Base-by-base conservation (phyloP, 164 flowering plant species). In the Tetracentron sinense region DNA sequence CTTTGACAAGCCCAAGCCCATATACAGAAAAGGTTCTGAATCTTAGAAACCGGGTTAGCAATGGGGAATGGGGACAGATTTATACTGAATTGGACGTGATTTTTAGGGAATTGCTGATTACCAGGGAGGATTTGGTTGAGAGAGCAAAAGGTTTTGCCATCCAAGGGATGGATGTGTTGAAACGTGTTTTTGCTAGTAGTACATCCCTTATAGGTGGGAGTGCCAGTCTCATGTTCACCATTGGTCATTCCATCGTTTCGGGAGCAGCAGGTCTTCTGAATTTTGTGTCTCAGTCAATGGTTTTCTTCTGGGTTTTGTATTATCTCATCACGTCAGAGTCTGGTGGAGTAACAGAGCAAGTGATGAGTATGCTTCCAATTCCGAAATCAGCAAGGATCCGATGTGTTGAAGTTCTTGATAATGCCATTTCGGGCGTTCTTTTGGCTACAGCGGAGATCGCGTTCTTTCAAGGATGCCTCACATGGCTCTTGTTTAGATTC, bases 311-410 rank as follows among this genome's bases (percentile, higher is more conserved):
- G 97, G 85, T 92, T 61, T 65, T 92, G 65, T 91, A 89, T 62
- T 86, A 80, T 71, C 84, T 95, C 10, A 92, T 95, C 60, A 89
- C 99, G 26, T 82, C 97, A 4, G 92, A 92, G 54, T 88, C 97
- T 29, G 99, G 97, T 54, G 99, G 97, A 19, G 99, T 92, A 25
- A 95, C 93, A 2, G 88, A 90, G 60, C 97, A 95, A 68, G 94
- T 82, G 2, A 74, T 95, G 79, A 33, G 66, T 29, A 82, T 95
- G 97, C 58, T 95, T 57, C 97, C 97, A 1, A 79, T 92, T 26
- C 73, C 92, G 15, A 69, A 70, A 31, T 63, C 83, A 0, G 76
- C 85, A 0, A 77, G 97, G 63, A 58, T 64, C 2, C 78, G 94
- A 11, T 86, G 88, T 69, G 96, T 86, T 21, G 92, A 89, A 66